A percentile compares a stretch with the other conserved stretches of the same genome.
Evolutionary conservation across 2,329 filamentous ascomycete species (phyloP).

Genomic region (Phialophora expanda): DNA sequence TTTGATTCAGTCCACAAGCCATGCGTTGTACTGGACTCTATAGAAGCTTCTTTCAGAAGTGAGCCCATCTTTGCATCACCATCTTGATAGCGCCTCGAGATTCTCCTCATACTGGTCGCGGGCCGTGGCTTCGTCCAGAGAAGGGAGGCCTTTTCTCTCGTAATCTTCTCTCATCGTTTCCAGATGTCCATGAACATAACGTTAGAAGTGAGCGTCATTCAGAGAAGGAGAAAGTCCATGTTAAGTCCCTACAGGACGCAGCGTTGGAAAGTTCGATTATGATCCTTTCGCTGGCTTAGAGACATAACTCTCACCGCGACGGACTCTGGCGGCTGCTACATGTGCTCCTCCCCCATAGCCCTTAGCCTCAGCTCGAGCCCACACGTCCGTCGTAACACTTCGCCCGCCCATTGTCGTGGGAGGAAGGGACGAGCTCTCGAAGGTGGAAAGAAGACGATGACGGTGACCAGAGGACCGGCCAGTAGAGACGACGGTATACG

Average conservation of each 20-base stretch:
- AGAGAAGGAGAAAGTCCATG: not conserved
- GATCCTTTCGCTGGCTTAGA: slow-evolving; percentile 4
- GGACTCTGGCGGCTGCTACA: not conserved
- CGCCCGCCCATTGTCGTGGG: not conserved
- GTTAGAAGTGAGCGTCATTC: not conserved
- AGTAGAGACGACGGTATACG: too few relatives aligned
- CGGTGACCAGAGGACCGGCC: too few relatives aligned
- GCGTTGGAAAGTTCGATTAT: not conserved
- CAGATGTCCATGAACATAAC: not conserved
- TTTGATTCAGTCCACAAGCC: slow-evolving; percentile 28
- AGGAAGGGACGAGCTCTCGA: not conserved
- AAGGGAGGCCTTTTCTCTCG: not conserved
- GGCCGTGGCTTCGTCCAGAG: not conserved
- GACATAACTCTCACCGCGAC: not conserved
- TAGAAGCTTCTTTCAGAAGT: too few relatives aligned
- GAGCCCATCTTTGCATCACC: too few relatives aligned
- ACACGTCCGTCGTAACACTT: slow-evolving; percentile 2
- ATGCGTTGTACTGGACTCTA: slow-evolving; percentile 18
- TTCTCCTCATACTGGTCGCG: not conserved
- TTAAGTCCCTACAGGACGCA: not conserved
- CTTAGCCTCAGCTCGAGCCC: slow-evolving; percentile 18
- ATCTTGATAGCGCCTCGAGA: too few relatives aligned
- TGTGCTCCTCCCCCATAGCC: slow-evolving; percentile 11
- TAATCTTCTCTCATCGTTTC: not conserved
- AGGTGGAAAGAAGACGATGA: too few relatives aligned